A percentile compares a stretch with the other conserved stretches of the same genome.
These are phyloP conservation scores for Trichoderma semiorbis DNA, from an alignment of 2,329 filamentous ascomycete species.

Conservation along the genomic window DNA sequence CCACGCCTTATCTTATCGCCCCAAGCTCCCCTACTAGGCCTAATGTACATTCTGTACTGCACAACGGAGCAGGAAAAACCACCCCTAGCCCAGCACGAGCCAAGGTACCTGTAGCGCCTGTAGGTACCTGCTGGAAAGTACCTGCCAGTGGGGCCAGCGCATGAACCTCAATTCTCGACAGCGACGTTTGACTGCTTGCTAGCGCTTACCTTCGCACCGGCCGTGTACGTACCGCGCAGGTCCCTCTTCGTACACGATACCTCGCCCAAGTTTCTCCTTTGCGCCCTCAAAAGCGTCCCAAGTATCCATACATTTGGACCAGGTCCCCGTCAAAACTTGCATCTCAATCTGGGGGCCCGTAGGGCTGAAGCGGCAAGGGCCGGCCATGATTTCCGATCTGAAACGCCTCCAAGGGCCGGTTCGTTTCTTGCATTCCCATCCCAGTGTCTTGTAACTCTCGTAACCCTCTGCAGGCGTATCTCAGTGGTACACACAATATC, in stretches of 20 bases:
- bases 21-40: neutral
- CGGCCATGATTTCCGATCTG: neutral
- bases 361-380: slow-evolving; percentile 17
- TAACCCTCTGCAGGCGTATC: neutral
- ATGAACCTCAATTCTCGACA: neutral
- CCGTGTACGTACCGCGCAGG: neutral
- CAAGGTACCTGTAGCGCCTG: neutral
- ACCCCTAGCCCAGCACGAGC: neutral
- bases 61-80: neutral
- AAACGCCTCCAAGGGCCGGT: neutral
- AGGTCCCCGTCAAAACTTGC: neutral
- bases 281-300: neutral
- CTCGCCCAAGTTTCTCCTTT: neutral
- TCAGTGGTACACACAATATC: neutral
- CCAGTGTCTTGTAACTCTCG: neutral
- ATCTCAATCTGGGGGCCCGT: neutral
- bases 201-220: neutral
- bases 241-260: slow-evolving; percentile 15
- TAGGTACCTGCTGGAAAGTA: neutral
- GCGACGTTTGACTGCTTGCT: neutral
- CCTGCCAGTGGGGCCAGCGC: neutral
- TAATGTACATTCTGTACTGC: neutral
- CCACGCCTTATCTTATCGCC: slow-evolving; percentile 12
- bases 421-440: neutral
- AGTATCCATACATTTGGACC: slow-evolving; percentile 7